A percentile compares a stretch with the other conserved stretches of the same genome.
Conservation (phyloP, 2,329 filamentous ascomycete species). For the Colletotrichum caudatum region DNA sequence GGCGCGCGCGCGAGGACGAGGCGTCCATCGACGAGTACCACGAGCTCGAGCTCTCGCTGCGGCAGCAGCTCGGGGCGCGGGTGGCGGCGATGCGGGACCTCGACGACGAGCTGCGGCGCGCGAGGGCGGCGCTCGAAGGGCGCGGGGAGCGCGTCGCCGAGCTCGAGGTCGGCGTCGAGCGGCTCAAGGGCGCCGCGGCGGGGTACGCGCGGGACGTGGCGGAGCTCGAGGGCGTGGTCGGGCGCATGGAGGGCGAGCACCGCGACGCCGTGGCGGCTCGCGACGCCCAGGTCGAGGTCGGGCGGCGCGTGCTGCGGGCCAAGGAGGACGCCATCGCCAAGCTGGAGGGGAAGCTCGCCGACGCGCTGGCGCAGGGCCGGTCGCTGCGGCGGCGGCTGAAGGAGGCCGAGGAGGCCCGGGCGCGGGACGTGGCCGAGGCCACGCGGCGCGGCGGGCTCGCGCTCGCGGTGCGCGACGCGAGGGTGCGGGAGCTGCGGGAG, state of each 20-base stretch:
- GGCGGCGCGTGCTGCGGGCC: constrained; percentile 51
- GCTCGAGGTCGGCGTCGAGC: constrained; percentile 62
- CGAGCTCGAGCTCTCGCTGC: constrained; percentile 65
- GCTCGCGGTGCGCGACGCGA: constrained; percentile 64
- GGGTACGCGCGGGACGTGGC: constrained; percentile 66
- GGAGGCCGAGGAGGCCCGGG: constrained; percentile 51
- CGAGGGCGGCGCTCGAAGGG: constrained; percentile 51
- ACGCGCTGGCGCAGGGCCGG: constrained; percentile 54
- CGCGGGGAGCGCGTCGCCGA: constrained; percentile 57
- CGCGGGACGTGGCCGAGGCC: constrained; percentile 50
- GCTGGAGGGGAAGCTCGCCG: constrained; percentile 59
- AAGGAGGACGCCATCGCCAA: constrained; percentile 54
- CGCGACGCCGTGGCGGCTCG: constrained; percentile 49
- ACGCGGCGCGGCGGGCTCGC: constrained; percentile 59
- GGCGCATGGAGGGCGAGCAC: constrained; percentile 59
- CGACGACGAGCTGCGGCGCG: constrained; percentile 55
- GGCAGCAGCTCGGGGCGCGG: constrained; percentile 67
- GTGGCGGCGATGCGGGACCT: constrained; percentile 64
- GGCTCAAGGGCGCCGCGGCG: constrained; percentile 64
- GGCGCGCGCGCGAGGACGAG: constrained; percentile 61
- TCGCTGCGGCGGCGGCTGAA: constrained; percentile 55
- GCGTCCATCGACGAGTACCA: constrained; percentile 71
- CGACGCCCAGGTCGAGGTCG: constrained; percentile 51
- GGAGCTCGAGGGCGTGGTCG: constrained; percentile 65
- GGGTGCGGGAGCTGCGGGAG: constrained; percentile 60